Conservation (phyloP, 1,139 yeast species). For the Candida pseudoviswanathii region DNA sequence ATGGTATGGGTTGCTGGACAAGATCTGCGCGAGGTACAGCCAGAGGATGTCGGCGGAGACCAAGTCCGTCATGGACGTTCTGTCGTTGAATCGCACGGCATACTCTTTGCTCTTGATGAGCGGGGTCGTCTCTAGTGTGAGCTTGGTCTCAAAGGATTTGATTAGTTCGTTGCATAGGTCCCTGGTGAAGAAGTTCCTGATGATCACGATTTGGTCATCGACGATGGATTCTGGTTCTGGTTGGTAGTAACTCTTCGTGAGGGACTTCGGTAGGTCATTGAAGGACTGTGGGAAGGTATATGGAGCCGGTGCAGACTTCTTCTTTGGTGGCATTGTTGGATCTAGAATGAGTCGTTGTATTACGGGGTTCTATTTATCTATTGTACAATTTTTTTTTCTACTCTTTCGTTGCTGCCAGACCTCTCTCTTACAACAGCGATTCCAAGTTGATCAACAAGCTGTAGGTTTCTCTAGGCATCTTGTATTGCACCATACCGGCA, state of each 20-base stretch:
- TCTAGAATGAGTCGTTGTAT: neutral
- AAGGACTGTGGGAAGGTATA: constrained; percentile 35
- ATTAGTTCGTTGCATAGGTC: constrained; percentile 49
- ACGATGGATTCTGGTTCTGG: constrained; percentile 36
- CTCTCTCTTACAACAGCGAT: constrained; percentile 33
- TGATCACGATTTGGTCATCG: constrained; percentile 47
- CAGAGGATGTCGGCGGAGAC: constrained; percentile 46
- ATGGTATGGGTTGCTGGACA: constrained; percentile 34
- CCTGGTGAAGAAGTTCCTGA: constrained; percentile 43
- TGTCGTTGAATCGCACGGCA: constrained; percentile 62
- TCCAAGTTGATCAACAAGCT: constrained; percentile 74
- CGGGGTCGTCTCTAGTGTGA: constrained; percentile 51
- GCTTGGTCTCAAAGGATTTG: constrained; percentile 31
- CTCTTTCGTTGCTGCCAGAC: neutral
- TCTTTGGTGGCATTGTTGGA: constrained; percentile 10
- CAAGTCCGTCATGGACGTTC: constrained; percentile 45
- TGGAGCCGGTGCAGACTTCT: constrained; percentile 4
- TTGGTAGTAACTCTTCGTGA: constrained; percentile 30
- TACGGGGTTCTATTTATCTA: neutral
- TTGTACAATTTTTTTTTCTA: neutral
- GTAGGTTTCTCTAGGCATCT: constrained; percentile 92
- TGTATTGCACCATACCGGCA: constrained; percentile 94
- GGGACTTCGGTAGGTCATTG: constrained; percentile 21
- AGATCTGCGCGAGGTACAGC: constrained; percentile 38
- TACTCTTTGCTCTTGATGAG: constrained; percentile 51